Evolutionary conservation across 2,329 filamentous ascomycete species (phyloP), one percentile per base, ranked within the genome.

Genomic region (Pseudogymnoascus sp.): DNA sequence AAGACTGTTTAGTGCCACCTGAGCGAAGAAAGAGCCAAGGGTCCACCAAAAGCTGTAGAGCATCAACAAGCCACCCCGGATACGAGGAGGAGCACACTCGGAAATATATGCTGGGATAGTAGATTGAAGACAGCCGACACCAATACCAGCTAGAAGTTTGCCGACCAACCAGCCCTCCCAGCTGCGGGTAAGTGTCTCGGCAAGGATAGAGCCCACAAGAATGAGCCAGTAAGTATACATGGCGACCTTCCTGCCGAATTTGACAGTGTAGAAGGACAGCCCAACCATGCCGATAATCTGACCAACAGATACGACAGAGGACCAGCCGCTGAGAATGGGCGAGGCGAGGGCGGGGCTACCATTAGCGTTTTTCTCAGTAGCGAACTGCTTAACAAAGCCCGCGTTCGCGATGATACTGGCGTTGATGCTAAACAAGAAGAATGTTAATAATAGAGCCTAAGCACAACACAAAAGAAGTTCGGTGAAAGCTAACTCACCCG

Each of bases 21-120:
- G 75, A 1, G 75, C 77, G 38, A 76, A 77, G 36, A 80, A 74
- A n/a, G 73, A 72, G 1, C 78, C 78, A 0, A 79, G 31, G 0
- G 75, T 74, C 66, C 75, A 79, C 78, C 78, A 81, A 59, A 66
- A 66, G 11, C 37, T 64, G 38, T 69, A 69, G 16, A 64, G 62
- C 36, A 65, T 65, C 60, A 68, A 56, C 25, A 64, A 56, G 21
- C 64, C 64, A 38, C 67, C 67, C 53, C 62, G 66, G 65, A 68
- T 59, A 11, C 66, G 64, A 16, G 66, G 66, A 11, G 67, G 67
- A 7, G 67, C 65, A 10, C 68, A 63, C 61, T 69, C 67, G 18
- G 65, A 66, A 25, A 69, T 53, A 46, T 69, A 69, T 10, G 67
- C 50, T 16, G 67, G 66, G 61, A 69, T 62, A 12, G 67, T 69